phyloP scores from a whole-genome alignment of 306 rosid genomes.

The Castanea mollissima region DNA sequence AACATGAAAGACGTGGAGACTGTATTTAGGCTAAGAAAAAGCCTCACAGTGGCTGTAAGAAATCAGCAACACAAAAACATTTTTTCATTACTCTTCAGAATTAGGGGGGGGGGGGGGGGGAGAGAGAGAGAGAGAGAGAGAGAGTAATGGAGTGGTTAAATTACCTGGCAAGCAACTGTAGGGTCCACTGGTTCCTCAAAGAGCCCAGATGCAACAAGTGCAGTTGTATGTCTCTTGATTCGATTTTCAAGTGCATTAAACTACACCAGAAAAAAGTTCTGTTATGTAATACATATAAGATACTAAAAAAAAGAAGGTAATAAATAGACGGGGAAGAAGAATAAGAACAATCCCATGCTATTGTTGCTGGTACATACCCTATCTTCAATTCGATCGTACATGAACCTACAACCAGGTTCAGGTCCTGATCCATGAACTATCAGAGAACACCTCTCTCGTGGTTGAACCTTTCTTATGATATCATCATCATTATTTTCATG shows the following conservation, averaged over 20 bases:
- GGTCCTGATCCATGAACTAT: constrained; percentile 63
- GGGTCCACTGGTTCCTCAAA: constrained; percentile 85
- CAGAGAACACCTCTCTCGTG: constrained; percentile 68
- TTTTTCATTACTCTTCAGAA: constrained; percentile 6
- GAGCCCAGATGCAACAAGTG: constrained; percentile 62
- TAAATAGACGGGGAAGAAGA: constrained; percentile 4
- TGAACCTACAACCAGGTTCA: constrained; percentile 71
- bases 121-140: background rate
- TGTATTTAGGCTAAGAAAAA: background rate
- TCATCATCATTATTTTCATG: constrained; percentile 54
- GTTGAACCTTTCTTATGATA: constrained; percentile 59
- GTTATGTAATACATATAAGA: constrained; percentile 20
- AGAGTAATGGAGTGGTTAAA: constrained; percentile 12
- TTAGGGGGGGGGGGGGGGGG: constrained; percentile 1
- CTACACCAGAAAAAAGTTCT: constrained; percentile 45
- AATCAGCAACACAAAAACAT: background rate
- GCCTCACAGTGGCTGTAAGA: background rate
- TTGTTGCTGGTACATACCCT: constrained; percentile 51
- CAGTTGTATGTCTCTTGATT: constrained; percentile 57
- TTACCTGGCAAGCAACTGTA: constrained; percentile 83
- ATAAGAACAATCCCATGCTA: constrained; percentile 2
- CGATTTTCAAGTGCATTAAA: constrained; percentile 76
- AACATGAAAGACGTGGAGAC: constrained; percentile 4
- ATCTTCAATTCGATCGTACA: constrained; percentile 76
- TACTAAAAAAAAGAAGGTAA: no score